A percentile compares a stretch with the other conserved stretches of the same genome.
Conservation (phyloP, 768 basidiomycete genomes). For the Neoboletus magnificus region DNA sequence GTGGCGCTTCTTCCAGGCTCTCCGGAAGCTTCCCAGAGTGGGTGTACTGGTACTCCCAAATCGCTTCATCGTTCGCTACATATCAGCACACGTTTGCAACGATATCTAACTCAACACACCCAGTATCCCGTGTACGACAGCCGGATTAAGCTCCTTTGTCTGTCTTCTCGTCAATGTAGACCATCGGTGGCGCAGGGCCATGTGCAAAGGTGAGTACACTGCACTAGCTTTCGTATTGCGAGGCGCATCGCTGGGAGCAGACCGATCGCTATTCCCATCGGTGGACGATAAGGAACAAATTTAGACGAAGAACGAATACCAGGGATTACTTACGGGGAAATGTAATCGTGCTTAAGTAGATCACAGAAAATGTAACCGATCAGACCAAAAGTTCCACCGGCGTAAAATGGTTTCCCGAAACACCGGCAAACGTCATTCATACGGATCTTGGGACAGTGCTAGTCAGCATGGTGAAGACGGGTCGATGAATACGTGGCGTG, state of each 20-base stretch:
- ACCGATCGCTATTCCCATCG: conserved; percentile 51
- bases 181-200: conserved; percentile 70
- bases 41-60: conserved; percentile 76
- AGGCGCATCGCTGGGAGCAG: conserved; percentile 52
- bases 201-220: conserved; percentile 61
- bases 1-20: conserved; percentile 42
- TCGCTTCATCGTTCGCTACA: conserved; percentile 42
- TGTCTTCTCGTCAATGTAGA: conserved; percentile 64
- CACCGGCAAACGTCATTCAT: conserved; percentile 80
- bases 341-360: conserved; percentile 80
- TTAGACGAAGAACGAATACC: conserved; percentile 6
- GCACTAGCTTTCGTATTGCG: conserved; percentile 59
- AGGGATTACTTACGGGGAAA: conserved; percentile 63
- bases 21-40: conserved; percentile 60
- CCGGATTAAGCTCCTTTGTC: conserved; percentile 82
- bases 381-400: conserved; percentile 89
- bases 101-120: conserved; percentile 42
- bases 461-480: conserved; percentile 3
- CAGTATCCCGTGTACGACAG: conserved; percentile 64
- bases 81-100: conserved; percentile 11
- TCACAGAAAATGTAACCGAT: conserved; percentile 95
- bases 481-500: neutral
- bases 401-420: conserved; percentile 76
- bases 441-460: conserved; percentile 48
- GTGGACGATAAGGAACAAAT: conserved; percentile 4